A percentile compares a stretch with the other conserved stretches of the same genome.
Evolutionary conservation across 805 yeast species (phyloP).

Genomic region (Ogataea angusta): DNA sequence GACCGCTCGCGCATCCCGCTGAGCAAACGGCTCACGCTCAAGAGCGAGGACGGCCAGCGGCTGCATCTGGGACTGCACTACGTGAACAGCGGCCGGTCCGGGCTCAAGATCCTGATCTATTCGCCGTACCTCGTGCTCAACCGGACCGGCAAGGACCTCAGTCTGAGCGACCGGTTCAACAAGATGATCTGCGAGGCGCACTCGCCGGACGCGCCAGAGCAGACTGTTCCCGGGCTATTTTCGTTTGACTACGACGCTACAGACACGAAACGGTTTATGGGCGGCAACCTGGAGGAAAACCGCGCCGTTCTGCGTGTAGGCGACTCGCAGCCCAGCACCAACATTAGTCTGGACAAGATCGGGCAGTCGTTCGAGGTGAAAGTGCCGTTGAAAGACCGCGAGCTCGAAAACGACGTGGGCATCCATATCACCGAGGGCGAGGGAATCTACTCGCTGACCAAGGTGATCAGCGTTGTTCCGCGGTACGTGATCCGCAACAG

Average conservation of each 20-base stretch:
- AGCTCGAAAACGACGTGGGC: constrained; percentile 70
- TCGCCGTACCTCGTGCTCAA: constrained; percentile 85
- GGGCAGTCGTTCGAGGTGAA: constrained; percentile 68
- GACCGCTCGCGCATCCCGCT: constrained; percentile 20
- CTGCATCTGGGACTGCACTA: constrained; percentile 66
- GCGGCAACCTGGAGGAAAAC: constrained; percentile 45
- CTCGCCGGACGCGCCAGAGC: constrained; percentile 18
- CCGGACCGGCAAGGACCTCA: constrained; percentile 66
- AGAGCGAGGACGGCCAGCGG: constrained; percentile 62
- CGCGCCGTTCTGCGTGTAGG: constrained; percentile 65
- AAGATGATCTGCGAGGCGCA: constrained; percentile 44
- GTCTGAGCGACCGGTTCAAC: constrained; percentile 54
- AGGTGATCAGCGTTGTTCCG: constrained; percentile 78
- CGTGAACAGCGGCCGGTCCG: constrained; percentile 48
- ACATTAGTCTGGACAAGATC: constrained; percentile 82
- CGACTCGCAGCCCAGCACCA: constrained; percentile 68
- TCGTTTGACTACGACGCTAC: constrained; percentile 60
- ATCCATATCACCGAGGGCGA: constrained; percentile 74
- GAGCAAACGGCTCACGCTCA: constrained; percentile 46
- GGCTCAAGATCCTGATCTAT: constrained; percentile 65
- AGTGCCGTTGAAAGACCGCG: constrained; percentile 46
- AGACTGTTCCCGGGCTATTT: constrained; percentile 69
- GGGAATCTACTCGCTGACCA: constrained; percentile 75
- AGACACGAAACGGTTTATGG: constrained; percentile 32
- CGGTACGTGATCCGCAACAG: constrained; percentile 72